phyloP scores from a whole-genome alignment of 73 alveolate species.

The Paramecium octaurelia region DNA sequence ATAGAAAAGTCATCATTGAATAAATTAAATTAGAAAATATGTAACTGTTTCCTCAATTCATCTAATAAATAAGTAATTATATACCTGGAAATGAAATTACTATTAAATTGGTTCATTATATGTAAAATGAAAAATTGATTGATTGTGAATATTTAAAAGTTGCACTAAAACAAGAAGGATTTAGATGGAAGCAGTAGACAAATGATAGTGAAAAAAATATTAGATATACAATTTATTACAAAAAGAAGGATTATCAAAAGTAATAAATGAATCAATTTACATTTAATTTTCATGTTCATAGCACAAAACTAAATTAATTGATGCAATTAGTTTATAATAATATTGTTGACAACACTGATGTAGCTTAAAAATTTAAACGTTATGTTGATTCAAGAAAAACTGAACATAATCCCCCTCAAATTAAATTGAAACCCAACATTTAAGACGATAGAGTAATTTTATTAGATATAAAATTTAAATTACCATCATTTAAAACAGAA shows the following conservation, averaged over 20 bases:
- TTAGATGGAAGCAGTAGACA: slow-evolving; percentile 33
- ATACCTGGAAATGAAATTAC: background rate
- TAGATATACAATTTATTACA: slow-evolving; percentile 29
- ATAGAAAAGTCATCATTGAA: background rate
- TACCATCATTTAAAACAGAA: background rate
- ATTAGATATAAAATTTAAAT: background rate
- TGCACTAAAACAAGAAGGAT: background rate
- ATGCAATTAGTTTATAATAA: background rate
- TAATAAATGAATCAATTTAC: background rate
- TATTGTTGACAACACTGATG: background rate
- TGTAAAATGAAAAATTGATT: background rate
- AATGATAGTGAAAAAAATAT: background rate
- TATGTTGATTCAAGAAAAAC: background rate
- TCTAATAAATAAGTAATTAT: background rate
- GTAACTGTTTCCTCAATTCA: background rate
- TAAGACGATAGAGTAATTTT: background rate
- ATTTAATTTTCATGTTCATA: background rate
- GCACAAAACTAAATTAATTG: background rate
- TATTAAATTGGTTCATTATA: background rate
- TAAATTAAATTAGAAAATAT: background rate
- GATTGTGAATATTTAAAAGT: slow-evolving; percentile 19
- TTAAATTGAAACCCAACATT: background rate
- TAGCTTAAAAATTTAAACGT: background rate
- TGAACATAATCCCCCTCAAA: background rate
- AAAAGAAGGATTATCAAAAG: background rate